These are phyloP conservation scores for Wickerhamiella hasegawae DNA, from an alignment of 805 yeast species.

Conservation along the genomic window DNA sequence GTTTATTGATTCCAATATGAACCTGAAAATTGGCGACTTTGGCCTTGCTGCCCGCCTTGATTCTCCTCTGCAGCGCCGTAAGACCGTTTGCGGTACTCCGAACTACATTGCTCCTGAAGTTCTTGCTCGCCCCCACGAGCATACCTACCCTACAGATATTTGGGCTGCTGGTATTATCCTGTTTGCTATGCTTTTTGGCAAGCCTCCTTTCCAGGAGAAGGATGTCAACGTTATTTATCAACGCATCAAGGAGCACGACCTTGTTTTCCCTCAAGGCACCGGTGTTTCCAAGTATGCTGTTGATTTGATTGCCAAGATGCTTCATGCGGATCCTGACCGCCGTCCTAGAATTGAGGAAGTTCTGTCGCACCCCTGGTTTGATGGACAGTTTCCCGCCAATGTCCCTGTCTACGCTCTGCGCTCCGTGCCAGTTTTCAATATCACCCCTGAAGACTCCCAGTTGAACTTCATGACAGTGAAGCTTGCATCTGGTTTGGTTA, in stretches of 20 bases:
- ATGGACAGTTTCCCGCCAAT: constrained; percentile 64
- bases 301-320: constrained; percentile 45
- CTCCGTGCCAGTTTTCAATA: constrained; percentile 42
- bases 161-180: constrained; percentile 98
- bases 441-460: constrained; percentile 44
- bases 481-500: constrained; percentile 39
- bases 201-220: constrained; percentile 95
- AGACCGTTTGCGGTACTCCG: constrained; percentile 97
- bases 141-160: constrained; percentile 84
- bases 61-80: constrained; percentile 54
- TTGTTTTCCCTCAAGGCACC: constrained; percentile 46
- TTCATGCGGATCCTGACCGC: constrained; percentile 57
- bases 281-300: constrained; percentile 54
- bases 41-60: constrained; percentile 95
- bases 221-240: constrained; percentile 87
- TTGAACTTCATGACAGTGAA: constrained; percentile 53
- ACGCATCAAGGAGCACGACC: constrained; percentile 72
- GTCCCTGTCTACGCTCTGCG: constrained; percentile 48
- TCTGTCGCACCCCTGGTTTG: constrained; percentile 70
- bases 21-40: constrained; percentile 91
- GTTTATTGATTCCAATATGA: constrained; percentile 86
- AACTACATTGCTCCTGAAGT: constrained; percentile 98
- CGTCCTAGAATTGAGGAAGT: constrained; percentile 71
- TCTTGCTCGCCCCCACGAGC: constrained; percentile 51
- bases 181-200: constrained; percentile 81